These are phyloP conservation scores for Boletellus deceptivus DNA, from an alignment of 1,284 basidiomycete species.

Conservation along the genomic window DNA sequence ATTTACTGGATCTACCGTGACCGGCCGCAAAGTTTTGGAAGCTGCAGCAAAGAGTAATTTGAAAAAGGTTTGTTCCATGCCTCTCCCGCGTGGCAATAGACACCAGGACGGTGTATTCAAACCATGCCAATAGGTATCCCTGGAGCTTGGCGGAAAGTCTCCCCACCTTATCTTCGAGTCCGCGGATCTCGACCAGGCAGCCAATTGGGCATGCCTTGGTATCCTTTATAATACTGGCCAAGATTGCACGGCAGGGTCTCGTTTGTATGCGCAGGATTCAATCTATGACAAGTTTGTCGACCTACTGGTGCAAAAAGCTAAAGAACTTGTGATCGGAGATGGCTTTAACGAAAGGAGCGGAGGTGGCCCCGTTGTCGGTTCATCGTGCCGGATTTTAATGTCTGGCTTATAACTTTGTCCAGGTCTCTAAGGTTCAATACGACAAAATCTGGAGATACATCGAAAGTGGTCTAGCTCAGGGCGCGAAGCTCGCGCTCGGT, in stretches of 20 bases:
- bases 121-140: slow-evolving; percentile 59
- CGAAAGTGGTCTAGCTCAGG: slow-evolving; percentile 80
- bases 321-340: slow-evolving; percentile 73
- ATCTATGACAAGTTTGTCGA: slow-evolving; percentile 82
- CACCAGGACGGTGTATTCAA: slow-evolving; percentile 14
- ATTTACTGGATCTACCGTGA: slow-evolving; percentile 81
- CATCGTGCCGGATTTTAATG: not conserved
- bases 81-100: slow-evolving; percentile 24
- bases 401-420: slow-evolving; percentile 9
- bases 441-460: slow-evolving; percentile 91
- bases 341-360: slow-evolving; percentile 73
- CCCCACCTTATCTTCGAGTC: slow-evolving; percentile 85
- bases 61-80: slow-evolving; percentile 62
- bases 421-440: slow-evolving; percentile 84
- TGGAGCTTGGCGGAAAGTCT: slow-evolving; percentile 96
- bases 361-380: slow-evolving; percentile 77
- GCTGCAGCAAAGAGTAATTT: slow-evolving; percentile 92
- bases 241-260: slow-evolving; percentile 86
- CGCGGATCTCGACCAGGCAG: slow-evolving; percentile 83
- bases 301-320: slow-evolving; percentile 65
- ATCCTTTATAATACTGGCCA: slow-evolving; percentile 84
- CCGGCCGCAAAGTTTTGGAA: slow-evolving; percentile 91
- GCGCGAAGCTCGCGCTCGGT: slow-evolving; percentile 78
- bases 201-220: slow-evolving; percentile 81
- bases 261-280: slow-evolving; percentile 82